phyloP scores from a whole-genome alignment of 2,329 filamentous ascomycete species.

The Fragosphaeria purpurea region DNA sequence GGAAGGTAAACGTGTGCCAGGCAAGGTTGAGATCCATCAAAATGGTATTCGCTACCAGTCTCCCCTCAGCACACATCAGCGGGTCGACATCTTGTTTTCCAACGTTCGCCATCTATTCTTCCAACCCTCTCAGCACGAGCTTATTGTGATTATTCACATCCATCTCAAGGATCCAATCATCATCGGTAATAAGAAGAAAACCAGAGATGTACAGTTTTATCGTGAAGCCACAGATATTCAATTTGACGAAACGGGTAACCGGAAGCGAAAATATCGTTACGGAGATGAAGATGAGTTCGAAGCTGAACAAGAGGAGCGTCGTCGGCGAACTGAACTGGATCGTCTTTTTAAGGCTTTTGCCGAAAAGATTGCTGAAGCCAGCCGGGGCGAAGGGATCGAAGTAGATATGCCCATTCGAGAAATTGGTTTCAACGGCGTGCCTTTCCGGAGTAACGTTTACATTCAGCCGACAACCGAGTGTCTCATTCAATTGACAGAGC shows the following conservation, averaged over 20 bases:
- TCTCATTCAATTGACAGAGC: slow-evolving; percentile 91
- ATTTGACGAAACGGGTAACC: slow-evolving; percentile 96
- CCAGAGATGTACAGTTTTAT: slow-evolving; percentile 97
- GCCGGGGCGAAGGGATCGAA: slow-evolving; percentile 78
- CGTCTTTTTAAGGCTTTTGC: slow-evolving; percentile 93
- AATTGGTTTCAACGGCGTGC: slow-evolving; percentile 92
- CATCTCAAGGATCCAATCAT: slow-evolving; percentile 97
- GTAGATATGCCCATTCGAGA: slow-evolving; percentile 97
- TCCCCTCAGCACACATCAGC: slow-evolving; percentile 66
- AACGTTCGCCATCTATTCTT: slow-evolving; percentile 99
- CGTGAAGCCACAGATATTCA: slow-evolving; percentile 96
- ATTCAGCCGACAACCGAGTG: slow-evolving; percentile 96
- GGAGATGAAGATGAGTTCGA: slow-evolving; percentile 99
- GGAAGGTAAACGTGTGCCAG: slow-evolving; percentile 93
- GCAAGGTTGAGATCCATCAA: slow-evolving; percentile 94
- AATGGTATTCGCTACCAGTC: slow-evolving; percentile 96
- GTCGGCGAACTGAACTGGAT: slow-evolving; percentile 83
- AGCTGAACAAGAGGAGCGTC: slow-evolving; percentile 91
- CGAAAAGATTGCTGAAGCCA: slow-evolving; percentile 94
- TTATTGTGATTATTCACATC: slow-evolving; percentile 96
- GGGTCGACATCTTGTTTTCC: slow-evolving; percentile 90
- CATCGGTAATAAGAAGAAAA: slow-evolving; percentile 95
- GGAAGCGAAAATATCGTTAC: slow-evolving; percentile 94
- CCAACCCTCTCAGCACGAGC: slow-evolving; percentile 89
- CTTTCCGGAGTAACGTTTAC: slow-evolving; percentile 88